Percentiles rank a stretch among this genome's conserved stretches.
Evolutionary conservation across 2,329 filamentous ascomycete genomes (phyloP).

Genomic region (Tolypocladium endophyticum): DNA sequence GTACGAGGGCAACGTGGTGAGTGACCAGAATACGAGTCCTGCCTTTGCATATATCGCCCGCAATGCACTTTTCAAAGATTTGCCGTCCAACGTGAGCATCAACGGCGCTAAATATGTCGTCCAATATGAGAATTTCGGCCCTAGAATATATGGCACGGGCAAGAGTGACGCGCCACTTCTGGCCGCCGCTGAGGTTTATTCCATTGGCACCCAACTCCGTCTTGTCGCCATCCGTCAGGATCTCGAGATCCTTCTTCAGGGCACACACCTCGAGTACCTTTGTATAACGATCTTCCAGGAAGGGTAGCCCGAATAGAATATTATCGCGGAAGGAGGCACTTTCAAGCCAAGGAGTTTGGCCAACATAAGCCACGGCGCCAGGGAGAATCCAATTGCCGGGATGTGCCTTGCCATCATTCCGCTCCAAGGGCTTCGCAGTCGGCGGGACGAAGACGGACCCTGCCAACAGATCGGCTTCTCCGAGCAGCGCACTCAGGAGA

Average conservation of each 20-base stretch:
- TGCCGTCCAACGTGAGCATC: constrained; percentile 74
- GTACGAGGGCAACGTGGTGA: constrained; percentile 64
- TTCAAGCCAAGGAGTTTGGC: constrained; percentile 78
- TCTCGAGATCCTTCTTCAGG: constrained; percentile 63
- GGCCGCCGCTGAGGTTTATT: constrained; percentile 74
- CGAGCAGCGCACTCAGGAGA: constrained; percentile 61
- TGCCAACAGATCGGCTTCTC: constrained; percentile 59
- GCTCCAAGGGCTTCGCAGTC: constrained; percentile 38
- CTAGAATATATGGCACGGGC: constrained; percentile 72
- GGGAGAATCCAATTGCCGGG: constrained; percentile 58
- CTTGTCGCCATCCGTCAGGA: constrained; percentile 64
- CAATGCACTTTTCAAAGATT: constrained; percentile 67
- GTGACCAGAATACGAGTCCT: constrained; percentile 72
- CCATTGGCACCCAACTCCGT: constrained; percentile 80
- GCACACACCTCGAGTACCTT: constrained; percentile 65
- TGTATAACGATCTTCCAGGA: constrained; percentile 56
- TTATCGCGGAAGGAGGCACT: constrained; percentile 72
- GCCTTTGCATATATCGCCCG: constrained; percentile 56
- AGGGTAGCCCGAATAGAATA: constrained; percentile 65
- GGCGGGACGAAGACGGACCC: constrained; percentile 49
- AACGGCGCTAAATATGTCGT: constrained; percentile 77
- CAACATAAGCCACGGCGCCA: constrained; percentile 61
- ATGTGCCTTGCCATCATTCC: constrained; percentile 53
- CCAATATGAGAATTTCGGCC: constrained; percentile 64
- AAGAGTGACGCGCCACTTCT: constrained; percentile 73